phyloP scores from a whole-genome alignment of 2,329 filamentous ascomycete genomes.

The Boeremia exigua region DNA sequence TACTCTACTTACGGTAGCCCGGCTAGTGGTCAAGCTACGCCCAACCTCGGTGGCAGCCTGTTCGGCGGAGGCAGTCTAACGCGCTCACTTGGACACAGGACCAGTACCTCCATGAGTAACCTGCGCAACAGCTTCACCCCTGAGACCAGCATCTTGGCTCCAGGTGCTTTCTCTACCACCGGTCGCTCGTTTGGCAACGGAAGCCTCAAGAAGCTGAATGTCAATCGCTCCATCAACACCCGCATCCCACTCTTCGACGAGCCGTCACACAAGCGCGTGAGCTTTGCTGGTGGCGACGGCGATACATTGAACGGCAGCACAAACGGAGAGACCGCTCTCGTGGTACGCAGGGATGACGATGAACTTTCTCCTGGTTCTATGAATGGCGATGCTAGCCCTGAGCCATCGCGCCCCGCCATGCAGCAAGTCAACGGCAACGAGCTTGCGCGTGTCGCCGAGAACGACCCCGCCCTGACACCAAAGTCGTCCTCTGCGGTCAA shows the following conservation, averaged over 20 bases:
- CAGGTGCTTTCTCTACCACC: slow-evolving; percentile 80
- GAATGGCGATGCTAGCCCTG: slow-evolving; percentile 49
- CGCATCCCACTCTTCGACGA: slow-evolving; percentile 67
- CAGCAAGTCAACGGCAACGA: slow-evolving; percentile 77
- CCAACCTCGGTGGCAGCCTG: slow-evolving; percentile 67
- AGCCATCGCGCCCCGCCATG: slow-evolving; percentile 64
- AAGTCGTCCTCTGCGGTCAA: slow-evolving; percentile 40
- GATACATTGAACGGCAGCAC: slow-evolving; percentile 52
- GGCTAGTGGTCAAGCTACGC: slow-evolving; percentile 63
- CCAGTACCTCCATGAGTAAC: slow-evolving; percentile 83
- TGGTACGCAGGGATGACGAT: slow-evolving; percentile 56
- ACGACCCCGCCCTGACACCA: slow-evolving; percentile 62
- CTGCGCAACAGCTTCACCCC: slow-evolving; percentile 80
- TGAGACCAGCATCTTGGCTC: slow-evolving; percentile 84
- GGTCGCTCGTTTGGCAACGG: slow-evolving; percentile 44
- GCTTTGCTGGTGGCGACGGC: slow-evolving; percentile 71
- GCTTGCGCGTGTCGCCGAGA: slow-evolving; percentile 79
- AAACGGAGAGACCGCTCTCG: slow-evolving; percentile 57
- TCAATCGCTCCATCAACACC: slow-evolving; percentile 82
- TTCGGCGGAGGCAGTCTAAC: slow-evolving; percentile 65
- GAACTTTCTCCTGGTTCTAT: slow-evolving; percentile 60
- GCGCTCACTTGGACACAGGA: slow-evolving; percentile 72
- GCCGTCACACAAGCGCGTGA: slow-evolving; percentile 73
- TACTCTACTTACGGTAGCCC: slow-evolving; percentile 92
- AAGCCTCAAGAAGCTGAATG: slow-evolving; percentile 87